phyloP scores from a whole-genome alignment of 2,329 filamentous ascomycete species.

The Fusarium fracticaudum region DNA sequence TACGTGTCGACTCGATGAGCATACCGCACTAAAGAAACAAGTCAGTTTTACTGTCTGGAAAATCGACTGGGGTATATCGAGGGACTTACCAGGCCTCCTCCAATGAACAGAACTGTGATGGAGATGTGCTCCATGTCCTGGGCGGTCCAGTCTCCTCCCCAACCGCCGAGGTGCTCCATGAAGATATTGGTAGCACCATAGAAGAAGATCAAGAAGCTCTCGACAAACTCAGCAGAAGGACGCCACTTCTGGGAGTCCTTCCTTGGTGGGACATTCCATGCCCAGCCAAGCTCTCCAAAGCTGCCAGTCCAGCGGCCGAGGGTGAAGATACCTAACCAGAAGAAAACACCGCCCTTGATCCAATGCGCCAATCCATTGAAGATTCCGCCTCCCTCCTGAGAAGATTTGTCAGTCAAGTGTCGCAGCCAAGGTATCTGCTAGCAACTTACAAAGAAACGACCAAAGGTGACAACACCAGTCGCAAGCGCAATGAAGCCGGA shows the following conservation, averaged over 20 bases:
- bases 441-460: constrained; percentile 80
- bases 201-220: constrained; percentile 88
- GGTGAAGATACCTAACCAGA: constrained; percentile 89
- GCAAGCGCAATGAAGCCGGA: constrained; percentile 79
- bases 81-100: constrained; percentile 80
- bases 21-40: constrained; percentile 71
- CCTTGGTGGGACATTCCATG: constrained; percentile 86
- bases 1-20: constrained; percentile 79
- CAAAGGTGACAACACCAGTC: constrained; percentile 80
- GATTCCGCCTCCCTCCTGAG: constrained; percentile 71
- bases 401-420: not conserved
- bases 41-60: constrained; percentile 34
- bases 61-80: not conserved
- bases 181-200: constrained; percentile 94
- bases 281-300: constrained; percentile 92
- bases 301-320: constrained; percentile 90
- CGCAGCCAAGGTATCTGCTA: not conserved
- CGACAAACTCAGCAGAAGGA: constrained; percentile 86
- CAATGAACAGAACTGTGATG: constrained; percentile 93
- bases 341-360: constrained; percentile 94
- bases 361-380: constrained; percentile 93
- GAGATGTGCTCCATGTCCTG: constrained; percentile 91
- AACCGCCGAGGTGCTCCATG: constrained; percentile 83
- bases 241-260: constrained; percentile 68
- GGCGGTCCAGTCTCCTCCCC: constrained; percentile 76